Conservation (phyloP, 2,329 filamentous ascomycete species). For the Fusarium aywerte region DNA sequence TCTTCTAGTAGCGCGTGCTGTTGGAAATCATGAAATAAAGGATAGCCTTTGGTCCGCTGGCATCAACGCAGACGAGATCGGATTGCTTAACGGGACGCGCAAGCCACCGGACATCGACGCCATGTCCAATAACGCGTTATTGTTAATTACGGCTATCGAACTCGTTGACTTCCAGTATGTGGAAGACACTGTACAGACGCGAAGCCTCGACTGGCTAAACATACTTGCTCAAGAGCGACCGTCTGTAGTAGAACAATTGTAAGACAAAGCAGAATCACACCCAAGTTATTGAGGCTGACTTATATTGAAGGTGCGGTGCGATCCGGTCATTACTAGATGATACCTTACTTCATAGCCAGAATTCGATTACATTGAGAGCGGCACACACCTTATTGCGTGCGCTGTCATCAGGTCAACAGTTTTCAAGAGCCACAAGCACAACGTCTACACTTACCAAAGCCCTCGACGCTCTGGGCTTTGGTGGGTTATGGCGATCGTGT, state of each 20-base stretch:
- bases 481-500: slow-evolving; percentile 69
- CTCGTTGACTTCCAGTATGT: slow-evolving; percentile 74
- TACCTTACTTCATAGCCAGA: slow-evolving; percentile 71
- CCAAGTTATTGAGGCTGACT: not conserved
- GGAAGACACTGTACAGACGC: slow-evolving; percentile 70
- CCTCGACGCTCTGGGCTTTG: slow-evolving; percentile 70
- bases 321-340: slow-evolving; percentile 70
- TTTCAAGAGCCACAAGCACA: slow-evolving; percentile 60
- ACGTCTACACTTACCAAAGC: slow-evolving; percentile 62
- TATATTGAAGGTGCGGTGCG: slow-evolving; percentile 60
- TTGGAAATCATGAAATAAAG: slow-evolving; percentile 68
- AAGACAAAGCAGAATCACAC: slow-evolving; percentile 46
- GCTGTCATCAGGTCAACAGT: slow-evolving; percentile 65
- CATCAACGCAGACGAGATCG: slow-evolving; percentile 57
- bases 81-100: slow-evolving; percentile 38
- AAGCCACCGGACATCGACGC: slow-evolving; percentile 51
- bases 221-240: slow-evolving; percentile 65
- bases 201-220: slow-evolving; percentile 69
- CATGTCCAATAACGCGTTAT: slow-evolving; percentile 69
- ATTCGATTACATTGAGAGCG: slow-evolving; percentile 66
- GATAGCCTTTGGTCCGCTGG: slow-evolving; percentile 71
- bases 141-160: slow-evolving; percentile 71
- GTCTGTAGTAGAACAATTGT: slow-evolving; percentile 68
- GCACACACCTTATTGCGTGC: slow-evolving; percentile 70
- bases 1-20: slow-evolving; percentile 67